Conservation (phyloP, 129 eudicot species). For the Scalesia atractyloides region DNA sequence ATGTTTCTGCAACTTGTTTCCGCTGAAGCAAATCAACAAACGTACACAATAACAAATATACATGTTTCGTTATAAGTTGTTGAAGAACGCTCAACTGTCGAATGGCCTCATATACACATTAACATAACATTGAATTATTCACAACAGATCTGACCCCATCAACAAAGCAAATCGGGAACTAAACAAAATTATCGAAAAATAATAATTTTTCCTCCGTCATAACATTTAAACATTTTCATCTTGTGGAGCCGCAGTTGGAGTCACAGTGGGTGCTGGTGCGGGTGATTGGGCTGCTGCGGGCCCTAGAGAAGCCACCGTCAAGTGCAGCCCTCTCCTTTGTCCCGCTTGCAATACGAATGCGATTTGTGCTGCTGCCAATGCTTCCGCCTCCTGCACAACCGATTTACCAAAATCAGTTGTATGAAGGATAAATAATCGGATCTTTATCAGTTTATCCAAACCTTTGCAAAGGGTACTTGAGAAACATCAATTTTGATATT, state of each 20-base stretch:
- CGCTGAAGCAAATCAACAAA: background rate
- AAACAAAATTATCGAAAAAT: conserved; percentile 19
- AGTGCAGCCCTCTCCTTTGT: conserved; percentile 57
- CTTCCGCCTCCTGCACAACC: conserved; percentile 72
- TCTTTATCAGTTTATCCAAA: background rate
- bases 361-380: conserved; percentile 76
- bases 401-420: background rate
- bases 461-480: background rate
- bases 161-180: conserved; percentile 18
- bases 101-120: conserved; percentile 36
- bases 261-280: conserved; percentile 43
- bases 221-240: conserved; percentile 43
- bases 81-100: conserved; percentile 27
- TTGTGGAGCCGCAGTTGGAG: conserved; percentile 52
- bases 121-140: conserved; percentile 32
- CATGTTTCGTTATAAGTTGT: conserved; percentile 21
- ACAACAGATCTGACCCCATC: conserved; percentile 41
- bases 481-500: background rate
- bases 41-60: background rate
- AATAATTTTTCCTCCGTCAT: conserved; percentile 35
- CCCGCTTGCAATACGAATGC: conserved; percentile 64
- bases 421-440: background rate
- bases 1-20: background rate
- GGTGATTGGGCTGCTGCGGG: conserved; percentile 42
- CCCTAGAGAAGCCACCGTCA: conserved; percentile 56